A percentile compares a stretch with the other conserved stretches of the same genome.
phyloP scores from a whole-genome alignment of 176 grass and related monocot species.

The Oryza longistaminata region DNA sequence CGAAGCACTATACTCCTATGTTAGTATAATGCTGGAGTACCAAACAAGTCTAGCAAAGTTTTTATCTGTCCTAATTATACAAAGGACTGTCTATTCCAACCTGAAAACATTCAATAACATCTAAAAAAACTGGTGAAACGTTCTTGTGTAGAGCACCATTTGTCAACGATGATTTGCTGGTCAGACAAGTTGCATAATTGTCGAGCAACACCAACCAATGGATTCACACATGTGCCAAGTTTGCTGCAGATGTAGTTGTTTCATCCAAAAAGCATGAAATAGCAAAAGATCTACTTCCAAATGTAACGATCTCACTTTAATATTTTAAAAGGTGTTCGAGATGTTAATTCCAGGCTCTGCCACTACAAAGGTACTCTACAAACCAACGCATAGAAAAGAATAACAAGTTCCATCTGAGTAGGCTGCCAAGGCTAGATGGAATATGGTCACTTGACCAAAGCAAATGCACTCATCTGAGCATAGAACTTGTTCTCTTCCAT shows the following conservation, averaged over 20 bases:
- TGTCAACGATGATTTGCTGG: conserved; percentile 7
- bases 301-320: not conserved
- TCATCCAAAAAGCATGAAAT: not conserved
- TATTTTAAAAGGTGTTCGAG: not conserved
- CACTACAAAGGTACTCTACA: not conserved
- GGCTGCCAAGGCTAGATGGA: not conserved
- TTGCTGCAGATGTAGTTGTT: not conserved
- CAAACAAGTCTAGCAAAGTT: not conserved
- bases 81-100: not conserved
- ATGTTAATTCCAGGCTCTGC: conserved; percentile 6
- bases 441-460: not conserved
- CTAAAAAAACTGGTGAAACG: not conserved
- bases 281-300: not conserved
- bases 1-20: not conserved
- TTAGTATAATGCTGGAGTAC: not conserved
- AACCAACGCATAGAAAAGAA: not conserved
- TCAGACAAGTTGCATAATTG: conserved; percentile 32
- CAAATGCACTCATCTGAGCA: conserved; percentile 7
- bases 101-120: not conserved
- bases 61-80: not conserved
- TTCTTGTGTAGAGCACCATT: not conserved
- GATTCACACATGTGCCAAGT: not conserved
- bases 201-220: not conserved
- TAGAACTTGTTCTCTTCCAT: not conserved
- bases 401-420: not conserved